These are phyloP conservation scores for Mucor sp. DNA, from an alignment of 371 early-diverging fungal species.

Conservation along the genomic window DNA sequence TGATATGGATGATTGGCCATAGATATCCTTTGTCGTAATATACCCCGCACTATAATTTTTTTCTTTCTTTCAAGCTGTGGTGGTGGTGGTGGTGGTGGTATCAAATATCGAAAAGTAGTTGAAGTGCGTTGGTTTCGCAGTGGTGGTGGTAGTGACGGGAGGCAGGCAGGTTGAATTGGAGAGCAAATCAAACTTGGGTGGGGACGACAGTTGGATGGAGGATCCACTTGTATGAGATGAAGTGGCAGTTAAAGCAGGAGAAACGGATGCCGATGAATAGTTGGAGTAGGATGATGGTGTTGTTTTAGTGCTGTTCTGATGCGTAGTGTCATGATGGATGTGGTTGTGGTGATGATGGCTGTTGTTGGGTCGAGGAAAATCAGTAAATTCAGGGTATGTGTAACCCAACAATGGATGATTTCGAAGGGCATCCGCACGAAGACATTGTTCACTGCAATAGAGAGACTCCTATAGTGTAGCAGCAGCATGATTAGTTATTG, in stretches of 20 bases:
- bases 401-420: slow-evolving; percentile 43
- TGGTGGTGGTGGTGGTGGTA: neutral
- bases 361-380: slow-evolving; percentile 33
- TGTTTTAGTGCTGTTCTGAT: neutral
- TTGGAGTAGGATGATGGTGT: slow-evolving; percentile 3
- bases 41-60: neutral
- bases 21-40: neutral
- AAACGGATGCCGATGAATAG: slow-evolving; percentile 16
- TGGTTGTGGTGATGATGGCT: neutral
- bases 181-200: slow-evolving; percentile 21
- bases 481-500: no score
- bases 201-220: slow-evolving; percentile 8
- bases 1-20: neutral
- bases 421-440: slow-evolving; percentile 36
- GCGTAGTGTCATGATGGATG: neutral
- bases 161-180: neutral
- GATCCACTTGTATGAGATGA: slow-evolving; percentile 11
- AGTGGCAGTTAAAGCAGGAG: slow-evolving; percentile 25
- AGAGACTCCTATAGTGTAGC: slow-evolving; percentile 32
- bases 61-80: neutral
- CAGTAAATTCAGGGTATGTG: slow-evolving; percentile 34
- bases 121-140: neutral
- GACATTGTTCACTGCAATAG: slow-evolving; percentile 41
- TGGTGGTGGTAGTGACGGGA: neutral
- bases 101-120: slow-evolving; percentile 7